Base-by-base conservation (phyloP, 305 asterid genomes). In the Solanum hybrid region DNA sequence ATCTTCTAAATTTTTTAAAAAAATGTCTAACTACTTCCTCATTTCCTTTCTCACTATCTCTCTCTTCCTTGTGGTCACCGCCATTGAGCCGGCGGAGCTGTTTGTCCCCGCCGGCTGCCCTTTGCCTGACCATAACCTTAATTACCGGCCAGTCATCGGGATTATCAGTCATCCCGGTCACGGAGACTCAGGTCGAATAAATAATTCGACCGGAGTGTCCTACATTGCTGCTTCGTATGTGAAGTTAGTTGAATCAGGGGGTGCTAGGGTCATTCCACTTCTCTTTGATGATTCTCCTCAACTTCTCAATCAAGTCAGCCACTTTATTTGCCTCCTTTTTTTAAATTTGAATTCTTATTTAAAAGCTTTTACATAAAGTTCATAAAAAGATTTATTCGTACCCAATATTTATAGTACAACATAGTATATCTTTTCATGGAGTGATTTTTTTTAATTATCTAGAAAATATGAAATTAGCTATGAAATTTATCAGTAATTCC, bases 191-290 rank as follows among this genome's bases (percentile, higher is more conserved):
- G 98, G 98, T n/a, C 93, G 96, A 36, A 95, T 95, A 73, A 93
- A 79, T 77, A 93, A 96, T 88, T 95, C 93, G 8, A 91, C 96
- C 2, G 51, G 92, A 77, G 98, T 93, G 36, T 97, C 99, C 69
- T 96, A 96, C 40, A 95, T 97, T 78, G 99, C 98, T 11, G 99
- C 98, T 26, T 97, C 99, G 10, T 97, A 97, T 92, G 99, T 97
- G 37, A 97, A 96, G 93, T 96, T 97, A 88, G 98, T 93, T 24
- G 99, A 97, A 88, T 93, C 99, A 6, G 99, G 96, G 36, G 99
- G 99, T 10, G 98, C 99, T 78, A 94, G 99, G 92, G 99, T 95
- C 90, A 93, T 97, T 92, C 99, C 99, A 20, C 96, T 97, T 42
- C 92, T 97, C 77, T 96, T 90, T 85, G 95, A 97, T 73, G 99